Base-by-base conservation (phyloP, 1,139 yeast genomes). In the Ogataea hybrid region DNA sequence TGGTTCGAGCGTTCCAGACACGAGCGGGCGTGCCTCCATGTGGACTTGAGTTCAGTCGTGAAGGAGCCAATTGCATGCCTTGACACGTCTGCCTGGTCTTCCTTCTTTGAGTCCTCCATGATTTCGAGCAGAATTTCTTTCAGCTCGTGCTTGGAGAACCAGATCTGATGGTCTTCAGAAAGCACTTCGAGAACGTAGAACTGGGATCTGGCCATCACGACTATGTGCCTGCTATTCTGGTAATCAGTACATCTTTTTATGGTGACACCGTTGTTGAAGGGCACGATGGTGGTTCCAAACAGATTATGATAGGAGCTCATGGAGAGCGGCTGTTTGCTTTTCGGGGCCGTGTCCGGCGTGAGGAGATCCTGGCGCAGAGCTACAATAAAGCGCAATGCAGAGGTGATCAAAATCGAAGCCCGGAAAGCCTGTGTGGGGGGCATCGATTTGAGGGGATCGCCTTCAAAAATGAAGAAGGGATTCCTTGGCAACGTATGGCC, bases 401-500 rank as follows among this genome's bases (percentile, higher is more conserved):
- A 81, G 46, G 79, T 75, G 33, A 83, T 71, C 53, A 84, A 65
- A 30, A 75, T 81, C 2, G 89, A 81, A 4, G 89, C 80, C 35
- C 90, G 62, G 48, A 79, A 82, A 3, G 78, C 68, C 63, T 84
- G 92, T 45, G 75, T 69, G 5, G 87, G 84, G 8, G 65, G 59
- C 41, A 62, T 67, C 25, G 81, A 79, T 44, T 72, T 76, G 50
- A 78, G 71, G 0, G 90, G 89, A 52, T 84, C 94, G 56, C 82
- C 84, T 51, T 83, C 88, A 23, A 84, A 62, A 7, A 84, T 75
- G 52, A 84, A 69, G 53, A 81, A 84, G 0, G 94, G 94, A 55
- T 84, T 84, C 47, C 90, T 67, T 4, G 94, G 94, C 39, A 84
- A 66, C 2, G 84, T 79, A 52, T 81, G 84, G n/a, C 81, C 81